Base-by-base conservation (phyloP, 2,329 filamentous ascomycete species). In the Fusarium falciforme region DNA sequence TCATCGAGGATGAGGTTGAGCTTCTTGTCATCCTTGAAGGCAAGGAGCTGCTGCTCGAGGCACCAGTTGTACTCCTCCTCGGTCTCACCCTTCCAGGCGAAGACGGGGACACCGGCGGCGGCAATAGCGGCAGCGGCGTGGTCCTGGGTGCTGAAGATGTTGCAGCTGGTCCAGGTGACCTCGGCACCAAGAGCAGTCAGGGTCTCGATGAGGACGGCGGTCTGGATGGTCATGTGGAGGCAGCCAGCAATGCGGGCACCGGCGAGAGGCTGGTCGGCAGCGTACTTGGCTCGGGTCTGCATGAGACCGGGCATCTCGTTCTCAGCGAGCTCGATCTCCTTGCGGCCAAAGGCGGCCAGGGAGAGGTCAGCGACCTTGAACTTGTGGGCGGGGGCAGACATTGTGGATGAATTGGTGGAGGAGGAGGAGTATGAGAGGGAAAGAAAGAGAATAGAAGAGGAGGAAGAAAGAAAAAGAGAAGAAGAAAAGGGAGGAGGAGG, bases 41-140 rank as follows among this genome's bases (percentile, higher is more conserved):
- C 93, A 76, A 89, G 85, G 81, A 99, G 93, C 90, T 98, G 96
- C 91, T 99, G 96, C 90, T 98, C 96, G 82, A 98, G 89, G 87
- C 96, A 99, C 96, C 96, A 98, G 87, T 97, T 91, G 92, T 98
- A 99, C 90, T 98, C 96, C 89, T 98, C 96, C 88, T 99, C 96
- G 80, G 96, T 98, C 94, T 99, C 96, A 82, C 95, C 89, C 87
- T 91, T 92, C 89, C 90, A 91, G 84, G 90, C 89, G 76, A 91
- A 90, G 81, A 99, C 96, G 81, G 96, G 95, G 77, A 97, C 93
- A 85, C 96, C 96, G 64, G 92, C 89, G 67, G 96, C 96, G 79
- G 96, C 96, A 87, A 99, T 98, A 85, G 96, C 96, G 78, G 96
- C 95, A 64, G 96, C 96, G 81, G 96, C 96, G 88, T 98, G 96